These are phyloP conservation scores for Arxiozyma slooffiae DNA, from an alignment of 1,139 yeast species.

Conservation along the genomic window DNA sequence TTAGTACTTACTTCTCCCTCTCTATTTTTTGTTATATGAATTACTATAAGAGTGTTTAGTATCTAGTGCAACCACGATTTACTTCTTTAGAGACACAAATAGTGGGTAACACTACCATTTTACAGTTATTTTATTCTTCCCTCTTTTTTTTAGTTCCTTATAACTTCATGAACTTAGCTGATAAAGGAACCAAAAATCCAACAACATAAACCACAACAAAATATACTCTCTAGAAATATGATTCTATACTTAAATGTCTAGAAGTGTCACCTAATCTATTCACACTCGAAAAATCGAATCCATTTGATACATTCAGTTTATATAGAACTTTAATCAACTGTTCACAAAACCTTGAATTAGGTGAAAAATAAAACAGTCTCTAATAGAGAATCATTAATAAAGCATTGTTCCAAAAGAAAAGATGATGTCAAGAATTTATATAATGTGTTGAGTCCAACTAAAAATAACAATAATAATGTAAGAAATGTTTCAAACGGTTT, in stretches of 20 bases:
- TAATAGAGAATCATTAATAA: slow-evolving; percentile 30
- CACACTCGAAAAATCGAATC: slow-evolving; percentile 26
- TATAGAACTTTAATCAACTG: slow-evolving; percentile 25
- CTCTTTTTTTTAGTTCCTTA: too few species aligned
- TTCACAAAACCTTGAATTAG: slow-evolving; percentile 24
- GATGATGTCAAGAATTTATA: slow-evolving; percentile 31
- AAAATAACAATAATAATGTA: background rate
- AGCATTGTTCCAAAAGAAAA: slow-evolving; percentile 25
- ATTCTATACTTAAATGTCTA: slow-evolving; percentile 12
- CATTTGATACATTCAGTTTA: slow-evolving; percentile 25
- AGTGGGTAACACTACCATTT: background rate
- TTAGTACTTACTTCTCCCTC: too few species aligned
- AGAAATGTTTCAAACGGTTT: background rate
- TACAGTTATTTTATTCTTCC: too few species aligned
- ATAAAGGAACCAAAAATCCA: background rate
- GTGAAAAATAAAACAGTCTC: slow-evolving; percentile 27
- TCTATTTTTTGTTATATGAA: background rate
- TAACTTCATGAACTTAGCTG: background rate
- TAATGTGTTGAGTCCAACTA: slow-evolving; percentile 23
- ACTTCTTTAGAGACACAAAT: background rate
- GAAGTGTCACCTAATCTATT: slow-evolving; percentile 29
- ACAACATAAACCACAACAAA: background rate
- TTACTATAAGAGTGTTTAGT: background rate
- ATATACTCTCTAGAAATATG: background rate
- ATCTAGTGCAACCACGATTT: background rate